Percentiles rank a stretch among this genome's conserved stretches.
Evolutionary conservation across 768 basidiomycete genomes (phyloP).

Genomic region (Filobasidium wieringae): DNA sequence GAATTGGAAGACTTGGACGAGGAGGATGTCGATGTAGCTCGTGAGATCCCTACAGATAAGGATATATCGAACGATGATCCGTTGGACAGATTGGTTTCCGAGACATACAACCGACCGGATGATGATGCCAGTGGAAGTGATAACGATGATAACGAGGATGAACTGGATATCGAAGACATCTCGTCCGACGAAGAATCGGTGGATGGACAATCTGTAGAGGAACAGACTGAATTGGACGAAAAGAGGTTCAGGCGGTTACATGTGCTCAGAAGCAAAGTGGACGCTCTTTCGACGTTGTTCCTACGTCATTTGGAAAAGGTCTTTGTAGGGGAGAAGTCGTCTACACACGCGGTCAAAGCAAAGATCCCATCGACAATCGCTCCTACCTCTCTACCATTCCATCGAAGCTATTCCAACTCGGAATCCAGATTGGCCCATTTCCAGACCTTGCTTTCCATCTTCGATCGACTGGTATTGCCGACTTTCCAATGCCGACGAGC

Average conservation of each 20-base stretch:
- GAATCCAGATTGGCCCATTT: conserved; percentile 51
- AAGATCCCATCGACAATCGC: background rate
- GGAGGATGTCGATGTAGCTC: conserved; percentile 3
- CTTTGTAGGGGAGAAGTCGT: conserved; percentile 19
- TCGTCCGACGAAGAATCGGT: conserved; percentile 57
- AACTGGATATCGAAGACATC: conserved; percentile 47
- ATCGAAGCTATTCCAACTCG: conserved; percentile 10
- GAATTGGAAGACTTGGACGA: conserved; percentile 84
- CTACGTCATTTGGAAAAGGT: conserved; percentile 67
- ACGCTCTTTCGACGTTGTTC: conserved; percentile 68
- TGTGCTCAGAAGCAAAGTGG: conserved; percentile 83
- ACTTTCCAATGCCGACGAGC: conserved; percentile 97
- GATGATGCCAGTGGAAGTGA: conserved; percentile 43
- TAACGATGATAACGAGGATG: conserved; percentile 60
- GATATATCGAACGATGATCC: conserved; percentile 55
- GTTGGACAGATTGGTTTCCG: conserved; percentile 48
- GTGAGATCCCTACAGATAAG: conserved; percentile 12
- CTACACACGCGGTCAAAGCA: conserved; percentile 3
- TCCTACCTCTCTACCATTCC: conserved; percentile 16
- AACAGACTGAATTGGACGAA: conserved; percentile 21
- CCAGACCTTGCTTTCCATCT: conserved; percentile 76
- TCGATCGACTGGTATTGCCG: conserved; percentile 81
- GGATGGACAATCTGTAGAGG: conserved; percentile 25
- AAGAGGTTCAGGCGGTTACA: conserved; percentile 40
- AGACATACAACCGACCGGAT: conserved; percentile 21